A percentile compares a stretch with the other conserved stretches of the same genome.
These are phyloP conservation scores for Tranzscheliella williamsii DNA, from an alignment of 1,284 basidiomycete genomes.

Conservation along the genomic window DNA sequence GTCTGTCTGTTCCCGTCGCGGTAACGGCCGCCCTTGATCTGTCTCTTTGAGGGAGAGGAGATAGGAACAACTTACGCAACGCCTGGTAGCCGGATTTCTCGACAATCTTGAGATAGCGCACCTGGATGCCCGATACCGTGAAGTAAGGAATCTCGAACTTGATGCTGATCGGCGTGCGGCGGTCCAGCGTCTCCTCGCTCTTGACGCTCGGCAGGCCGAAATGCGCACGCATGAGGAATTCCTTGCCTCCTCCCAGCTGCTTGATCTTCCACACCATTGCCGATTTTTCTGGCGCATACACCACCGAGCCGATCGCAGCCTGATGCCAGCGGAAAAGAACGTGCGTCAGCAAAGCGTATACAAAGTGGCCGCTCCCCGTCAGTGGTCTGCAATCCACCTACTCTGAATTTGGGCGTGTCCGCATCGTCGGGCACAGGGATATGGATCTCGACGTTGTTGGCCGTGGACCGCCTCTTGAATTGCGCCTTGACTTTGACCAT, in stretches of 20 bases:
- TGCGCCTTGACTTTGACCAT: conserved; percentile 98
- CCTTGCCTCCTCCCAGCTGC: conserved; percentile 58
- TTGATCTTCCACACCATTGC: conserved; percentile 62
- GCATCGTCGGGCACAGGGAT: conserved; percentile 98
- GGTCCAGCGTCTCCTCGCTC: conserved; percentile 74
- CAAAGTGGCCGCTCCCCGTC: no score
- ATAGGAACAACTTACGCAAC: conserved; percentile 67
- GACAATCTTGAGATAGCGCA: conserved; percentile 94
- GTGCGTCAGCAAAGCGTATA: conserved; percentile 3
- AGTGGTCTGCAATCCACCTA: no score
- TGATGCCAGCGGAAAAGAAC: neutral
- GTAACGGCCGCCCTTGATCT: neutral
- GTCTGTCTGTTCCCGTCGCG: no score
- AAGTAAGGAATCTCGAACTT: conserved; percentile 99
- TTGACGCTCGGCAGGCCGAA: conserved; percentile 60
- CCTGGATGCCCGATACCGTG: conserved; percentile 89
- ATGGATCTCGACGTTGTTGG: conserved; percentile 98
- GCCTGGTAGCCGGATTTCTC: conserved; percentile 93
- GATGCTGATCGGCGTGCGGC: conserved; percentile 90
- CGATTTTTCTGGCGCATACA: conserved; percentile 59
- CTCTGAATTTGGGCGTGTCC: conserved; percentile 95
- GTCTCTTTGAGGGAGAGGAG: neutral
- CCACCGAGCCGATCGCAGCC: conserved; percentile 54
- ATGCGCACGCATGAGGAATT: conserved; percentile 60
- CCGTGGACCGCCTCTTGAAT: conserved; percentile 93